Evolutionary conservation across 345 rosid genomes (phyloP).

Genomic region (Gossypium thurberi): DNA sequence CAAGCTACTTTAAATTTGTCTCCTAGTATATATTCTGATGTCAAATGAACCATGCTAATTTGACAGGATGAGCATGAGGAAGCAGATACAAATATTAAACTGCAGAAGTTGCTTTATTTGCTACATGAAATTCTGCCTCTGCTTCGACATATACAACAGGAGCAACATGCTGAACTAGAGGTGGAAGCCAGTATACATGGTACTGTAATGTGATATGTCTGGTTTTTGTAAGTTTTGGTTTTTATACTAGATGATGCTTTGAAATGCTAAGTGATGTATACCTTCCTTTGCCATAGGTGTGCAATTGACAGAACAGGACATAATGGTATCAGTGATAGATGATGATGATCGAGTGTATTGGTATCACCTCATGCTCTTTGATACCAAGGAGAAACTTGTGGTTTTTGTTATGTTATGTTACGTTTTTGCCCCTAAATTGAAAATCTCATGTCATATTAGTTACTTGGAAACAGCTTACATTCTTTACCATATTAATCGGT

Average conservation of each 20-base stretch:
- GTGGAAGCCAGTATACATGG: conserved; percentile 33
- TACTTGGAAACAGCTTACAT: neutral
- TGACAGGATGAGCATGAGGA: conserved; percentile 27
- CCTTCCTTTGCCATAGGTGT: conserved; percentile 25
- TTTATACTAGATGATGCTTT: conserved; percentile 5
- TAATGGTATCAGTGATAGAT: conserved; percentile 26
- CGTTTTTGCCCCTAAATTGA: neutral
- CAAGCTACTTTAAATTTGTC: neutral
- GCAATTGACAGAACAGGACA: conserved; percentile 29
- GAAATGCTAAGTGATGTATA: conserved; percentile 4
- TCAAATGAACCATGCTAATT: conserved; percentile 7
- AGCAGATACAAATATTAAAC: conserved; percentile 22
- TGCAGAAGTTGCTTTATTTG: conserved; percentile 38
- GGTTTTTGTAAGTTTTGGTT: conserved; percentile 4
- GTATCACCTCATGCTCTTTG: conserved; percentile 27
- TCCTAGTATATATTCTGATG: neutral
- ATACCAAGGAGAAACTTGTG: neutral
- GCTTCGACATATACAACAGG: conserved; percentile 37
- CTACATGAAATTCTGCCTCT: conserved; percentile 38
- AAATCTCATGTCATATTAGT: neutral
- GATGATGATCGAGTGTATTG: conserved; percentile 49
- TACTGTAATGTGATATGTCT: conserved; percentile 13
- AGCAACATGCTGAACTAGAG: conserved; percentile 38
- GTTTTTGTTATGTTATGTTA: neutral
- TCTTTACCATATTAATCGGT: neutral